Conservation (phyloP, 805 yeast species). For the Saturnispora galanensis region DNA sequence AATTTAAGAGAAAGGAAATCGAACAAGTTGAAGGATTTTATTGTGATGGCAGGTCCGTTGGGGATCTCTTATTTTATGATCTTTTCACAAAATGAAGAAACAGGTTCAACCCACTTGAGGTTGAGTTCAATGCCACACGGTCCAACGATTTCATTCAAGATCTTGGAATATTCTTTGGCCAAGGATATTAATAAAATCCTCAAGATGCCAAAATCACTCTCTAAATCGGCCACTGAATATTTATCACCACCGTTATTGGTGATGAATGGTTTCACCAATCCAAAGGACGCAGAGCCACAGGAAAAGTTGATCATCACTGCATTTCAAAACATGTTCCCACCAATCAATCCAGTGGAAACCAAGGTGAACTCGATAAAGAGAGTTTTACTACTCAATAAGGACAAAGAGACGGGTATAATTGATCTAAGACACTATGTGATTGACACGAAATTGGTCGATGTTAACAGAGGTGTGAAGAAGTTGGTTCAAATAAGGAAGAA, state of each 20-base stretch:
- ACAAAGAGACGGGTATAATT: slow-evolving; percentile 57
- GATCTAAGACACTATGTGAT: slow-evolving; percentile 87
- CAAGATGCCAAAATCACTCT: slow-evolving; percentile 69
- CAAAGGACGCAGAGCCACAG: slow-evolving; percentile 50
- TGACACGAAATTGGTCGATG: slow-evolving; percentile 76
- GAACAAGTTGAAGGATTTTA: slow-evolving; percentile 80
- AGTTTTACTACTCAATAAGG: slow-evolving; percentile 74
- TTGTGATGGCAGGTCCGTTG: slow-evolving; percentile 98
- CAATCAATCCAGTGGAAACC: slow-evolving; percentile 78
- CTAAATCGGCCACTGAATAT: slow-evolving; percentile 54
- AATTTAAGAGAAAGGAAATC: slow-evolving; percentile 77
- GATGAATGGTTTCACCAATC: slow-evolving; percentile 78
- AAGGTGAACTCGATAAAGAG: slow-evolving; percentile 68
- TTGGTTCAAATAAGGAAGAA: slow-evolving; percentile 53
- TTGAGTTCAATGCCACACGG: slow-evolving; percentile 87
- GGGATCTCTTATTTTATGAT: slow-evolving; percentile 85
- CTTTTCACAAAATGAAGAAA: slow-evolving; percentile 68
- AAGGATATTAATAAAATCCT: slow-evolving; percentile 68
- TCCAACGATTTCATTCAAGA: slow-evolving; percentile 80
- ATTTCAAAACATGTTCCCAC: slow-evolving; percentile 93
- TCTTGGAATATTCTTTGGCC: slow-evolving; percentile 65
- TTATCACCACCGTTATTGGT: slow-evolving; percentile 82
- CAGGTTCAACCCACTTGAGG: slow-evolving; percentile 76
- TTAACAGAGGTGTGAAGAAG: slow-evolving; percentile 61
- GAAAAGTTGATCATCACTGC: slow-evolving; percentile 81